Conservation (phyloP, 2,329 filamentous ascomycete species). For the Fusarium albidum region DNA sequence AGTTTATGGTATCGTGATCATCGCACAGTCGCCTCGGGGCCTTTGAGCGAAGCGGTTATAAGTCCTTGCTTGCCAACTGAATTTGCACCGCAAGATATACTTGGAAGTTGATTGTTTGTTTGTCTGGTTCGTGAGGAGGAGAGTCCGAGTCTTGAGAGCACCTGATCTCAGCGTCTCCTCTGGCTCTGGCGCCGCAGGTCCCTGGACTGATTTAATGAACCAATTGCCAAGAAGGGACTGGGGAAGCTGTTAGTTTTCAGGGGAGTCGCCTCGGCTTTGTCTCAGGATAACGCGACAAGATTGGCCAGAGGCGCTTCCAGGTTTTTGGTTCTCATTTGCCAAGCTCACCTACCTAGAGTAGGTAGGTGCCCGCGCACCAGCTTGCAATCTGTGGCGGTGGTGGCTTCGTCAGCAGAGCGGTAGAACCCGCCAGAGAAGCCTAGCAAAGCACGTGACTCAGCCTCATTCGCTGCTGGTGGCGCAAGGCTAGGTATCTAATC, state of each 20-base stretch:
- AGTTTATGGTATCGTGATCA: constrained; percentile 29
- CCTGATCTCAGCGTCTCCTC: constrained; percentile 18
- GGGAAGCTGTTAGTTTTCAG: constrained; percentile 28
- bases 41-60: not conserved
- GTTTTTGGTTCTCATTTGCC: not conserved
- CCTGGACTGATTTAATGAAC: constrained; percentile 33
- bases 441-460: constrained; percentile 45
- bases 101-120: not conserved
- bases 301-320: constrained; percentile 3
- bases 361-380: not conserved
- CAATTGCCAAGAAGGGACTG: constrained; percentile 25
- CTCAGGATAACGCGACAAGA: constrained; percentile 18
- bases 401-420: constrained; percentile 23
- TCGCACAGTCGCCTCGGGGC: constrained; percentile 18
- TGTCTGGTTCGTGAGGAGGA: constrained; percentile 15
- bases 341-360: too few relatives aligned
- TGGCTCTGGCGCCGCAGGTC: constrained; percentile 16
- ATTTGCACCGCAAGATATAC: constrained; percentile 1
- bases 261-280: constrained; percentile 22
- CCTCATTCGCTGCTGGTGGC: constrained; percentile 34
- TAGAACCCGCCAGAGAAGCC: constrained; percentile 4
- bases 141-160: constrained; percentile 8
- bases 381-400: constrained; percentile 1
- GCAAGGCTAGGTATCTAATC: constrained; percentile 32
- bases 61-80: not conserved